phyloP scores from a whole-genome alignment of 441 rosid genomes.

The Cnidoscolus chayamansa region DNA sequence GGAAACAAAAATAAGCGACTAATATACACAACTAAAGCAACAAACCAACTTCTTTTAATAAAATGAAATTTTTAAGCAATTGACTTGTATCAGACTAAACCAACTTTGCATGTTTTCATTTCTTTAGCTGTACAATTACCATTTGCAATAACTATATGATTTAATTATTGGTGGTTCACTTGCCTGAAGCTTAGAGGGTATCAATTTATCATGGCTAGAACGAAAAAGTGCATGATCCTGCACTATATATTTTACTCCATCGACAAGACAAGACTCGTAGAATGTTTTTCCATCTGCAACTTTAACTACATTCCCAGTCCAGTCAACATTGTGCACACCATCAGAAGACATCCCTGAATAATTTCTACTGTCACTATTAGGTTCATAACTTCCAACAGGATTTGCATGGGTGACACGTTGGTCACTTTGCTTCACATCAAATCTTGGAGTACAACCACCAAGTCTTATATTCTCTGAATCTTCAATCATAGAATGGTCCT shows the following conservation, averaged over 20 bases:
- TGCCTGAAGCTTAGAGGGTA: constrained; percentile 67
- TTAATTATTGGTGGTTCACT: constrained; percentile 22
- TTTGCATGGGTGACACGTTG: constrained; percentile 27
- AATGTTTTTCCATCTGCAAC: constrained; percentile 46
- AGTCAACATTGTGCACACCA: constrained; percentile 35
- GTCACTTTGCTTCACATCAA: constrained; percentile 31
- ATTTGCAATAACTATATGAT: background rate
- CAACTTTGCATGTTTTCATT: background rate
- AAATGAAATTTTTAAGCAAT: background rate
- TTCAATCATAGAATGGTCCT: constrained; percentile 5
- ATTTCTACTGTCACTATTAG: constrained; percentile 19
- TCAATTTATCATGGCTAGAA: constrained; percentile 34
- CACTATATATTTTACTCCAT: constrained; percentile 53
- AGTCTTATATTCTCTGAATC: constrained; percentile 27
- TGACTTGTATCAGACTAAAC: background rate
- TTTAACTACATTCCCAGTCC: constrained; percentile 44
- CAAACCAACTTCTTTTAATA: background rate
- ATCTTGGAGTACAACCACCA: constrained; percentile 18
- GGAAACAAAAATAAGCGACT: background rate
- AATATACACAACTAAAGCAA: background rate
- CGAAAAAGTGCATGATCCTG: constrained; percentile 57
- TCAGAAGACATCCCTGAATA: constrained; percentile 28
- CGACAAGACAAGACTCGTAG: constrained; percentile 46
- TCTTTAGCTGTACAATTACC: background rate
- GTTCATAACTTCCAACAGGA: constrained; percentile 32